These are phyloP conservation scores for Ophiosphaerella herpotricha DNA, from an alignment of 2,329 filamentous ascomycete species.

Conservation along the genomic window DNA sequence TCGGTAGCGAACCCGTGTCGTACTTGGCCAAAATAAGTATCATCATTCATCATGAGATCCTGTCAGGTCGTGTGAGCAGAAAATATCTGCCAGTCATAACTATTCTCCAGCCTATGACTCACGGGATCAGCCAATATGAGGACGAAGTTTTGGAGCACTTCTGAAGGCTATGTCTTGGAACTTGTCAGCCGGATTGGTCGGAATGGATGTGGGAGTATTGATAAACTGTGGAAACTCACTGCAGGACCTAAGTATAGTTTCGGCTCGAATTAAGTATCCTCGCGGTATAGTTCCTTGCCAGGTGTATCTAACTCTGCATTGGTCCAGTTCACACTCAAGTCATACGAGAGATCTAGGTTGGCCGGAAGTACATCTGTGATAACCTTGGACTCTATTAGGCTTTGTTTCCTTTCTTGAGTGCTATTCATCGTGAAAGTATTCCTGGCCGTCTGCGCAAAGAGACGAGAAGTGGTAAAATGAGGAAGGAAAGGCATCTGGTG, in stretches of 20 bases:
- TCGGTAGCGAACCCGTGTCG: conserved; percentile 30
- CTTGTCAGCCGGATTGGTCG: background rate
- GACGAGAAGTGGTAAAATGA: too few relatives aligned
- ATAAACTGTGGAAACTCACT: conserved; percentile 2
- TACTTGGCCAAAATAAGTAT: conserved; percentile 27
- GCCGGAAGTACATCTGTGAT: conserved; percentile 23
- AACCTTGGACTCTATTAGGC: conserved; percentile 15
- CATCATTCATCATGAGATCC: conserved; percentile 28
- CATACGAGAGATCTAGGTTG: conserved; percentile 11
- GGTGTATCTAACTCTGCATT: conserved; percentile 15
- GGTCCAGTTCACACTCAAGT: conserved; percentile 19
- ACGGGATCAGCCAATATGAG: conserved; percentile 26
- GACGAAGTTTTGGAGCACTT: conserved; percentile 16
- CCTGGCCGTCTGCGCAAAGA: too few relatives aligned
- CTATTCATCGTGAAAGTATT: conserved; percentile 4
- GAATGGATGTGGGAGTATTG: background rate
- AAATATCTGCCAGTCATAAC: background rate
- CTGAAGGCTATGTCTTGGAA: conserved; percentile 10
- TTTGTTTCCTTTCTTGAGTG: conserved; percentile 8
- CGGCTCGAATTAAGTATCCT: conserved; percentile 23
- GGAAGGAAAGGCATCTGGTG: too few relatives aligned
- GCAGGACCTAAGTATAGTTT: conserved; percentile 15
- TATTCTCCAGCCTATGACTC: background rate
- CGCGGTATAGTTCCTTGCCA: conserved; percentile 16
- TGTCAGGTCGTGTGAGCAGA: conserved; percentile 1